Evolutionary conservation across 2,329 filamentous ascomycete genomes (phyloP).

Genomic region (Keithomyces neogunnii): DNA sequence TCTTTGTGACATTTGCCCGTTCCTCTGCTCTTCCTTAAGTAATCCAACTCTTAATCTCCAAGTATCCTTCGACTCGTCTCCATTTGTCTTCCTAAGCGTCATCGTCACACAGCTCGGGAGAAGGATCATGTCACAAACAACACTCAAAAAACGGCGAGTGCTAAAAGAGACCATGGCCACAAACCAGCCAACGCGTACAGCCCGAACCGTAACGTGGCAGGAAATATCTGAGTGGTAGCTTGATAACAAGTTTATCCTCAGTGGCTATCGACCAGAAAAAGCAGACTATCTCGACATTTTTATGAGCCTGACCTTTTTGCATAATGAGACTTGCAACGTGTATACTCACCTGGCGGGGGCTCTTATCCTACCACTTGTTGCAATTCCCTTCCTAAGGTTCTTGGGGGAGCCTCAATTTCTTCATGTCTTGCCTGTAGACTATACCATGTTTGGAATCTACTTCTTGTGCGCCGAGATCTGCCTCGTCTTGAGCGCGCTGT

Average conservation of each 20-base stretch:
- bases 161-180: no score
- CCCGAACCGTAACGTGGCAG: slow-evolving; percentile 2
- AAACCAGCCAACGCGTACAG: no score
- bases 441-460: slow-evolving; percentile 9
- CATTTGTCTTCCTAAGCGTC: no score
- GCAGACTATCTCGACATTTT: slow-evolving; percentile 5
- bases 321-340: slow-evolving; percentile 11
- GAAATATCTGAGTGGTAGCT: slow-evolving; percentile 6
- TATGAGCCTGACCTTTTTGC: slow-evolving; percentile 6
- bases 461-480: slow-evolving; percentile 7
- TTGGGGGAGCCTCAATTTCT: slow-evolving; percentile 1
- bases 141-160: no score
- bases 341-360: slow-evolving; percentile 9
- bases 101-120: no score
- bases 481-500: slow-evolving; percentile 8
- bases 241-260: slow-evolving; percentile 7
- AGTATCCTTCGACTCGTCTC: no score
- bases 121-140: no score
- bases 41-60: no score
- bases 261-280: slow-evolving; percentile 7
- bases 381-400: background rate
- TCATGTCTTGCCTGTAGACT: slow-evolving; percentile 4
- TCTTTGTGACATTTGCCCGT: no score
- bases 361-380: slow-evolving; percentile 5
- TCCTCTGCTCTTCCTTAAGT: no score